These are phyloP conservation scores for Bolboschoenus planiculmis DNA, from an alignment of 176 grass and related monocot species.

Conservation along the genomic window DNA sequence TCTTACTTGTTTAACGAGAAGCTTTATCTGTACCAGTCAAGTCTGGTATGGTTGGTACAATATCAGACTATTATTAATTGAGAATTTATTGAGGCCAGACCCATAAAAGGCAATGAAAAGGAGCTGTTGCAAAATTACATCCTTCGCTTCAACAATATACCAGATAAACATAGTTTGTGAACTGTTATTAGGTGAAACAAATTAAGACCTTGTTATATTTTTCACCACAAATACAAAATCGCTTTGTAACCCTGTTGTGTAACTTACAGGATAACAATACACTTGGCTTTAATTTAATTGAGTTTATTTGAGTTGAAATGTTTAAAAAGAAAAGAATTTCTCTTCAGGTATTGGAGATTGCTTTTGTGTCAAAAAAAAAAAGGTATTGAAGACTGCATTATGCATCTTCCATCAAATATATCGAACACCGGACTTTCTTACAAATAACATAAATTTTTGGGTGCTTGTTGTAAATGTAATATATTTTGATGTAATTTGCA, in stretches of 20 bases:
- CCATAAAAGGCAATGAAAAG: not conserved
- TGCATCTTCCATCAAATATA: not conserved
- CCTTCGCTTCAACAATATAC: not conserved
- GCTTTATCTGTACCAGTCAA: not conserved
- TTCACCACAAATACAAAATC: not conserved
- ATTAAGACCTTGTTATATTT: not conserved
- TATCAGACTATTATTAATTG: not conserved
- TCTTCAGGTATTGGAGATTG: not conserved
- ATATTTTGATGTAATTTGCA: not conserved
- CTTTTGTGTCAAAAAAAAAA: too few species aligned
- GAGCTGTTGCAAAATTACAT: not conserved
- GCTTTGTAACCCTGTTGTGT: not conserved
- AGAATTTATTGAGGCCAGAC: not conserved
- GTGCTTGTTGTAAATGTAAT: not conserved
- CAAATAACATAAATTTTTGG: not conserved
- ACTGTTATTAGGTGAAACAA: not conserved
- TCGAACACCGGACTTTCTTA: not conserved
- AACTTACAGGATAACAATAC: not conserved
- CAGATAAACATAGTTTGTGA: not conserved
- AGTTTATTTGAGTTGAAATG: not conserved
- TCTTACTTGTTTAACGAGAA: not conserved
- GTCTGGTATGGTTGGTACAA: not conserved
- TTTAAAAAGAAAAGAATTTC: not conserved
- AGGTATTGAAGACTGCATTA: conserved; percentile 4
- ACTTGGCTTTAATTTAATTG: not conserved